Evolutionary conservation across 352 stramenopile genomes (phyloP).

Genomic region (Phytophthora hybrid): DNA sequence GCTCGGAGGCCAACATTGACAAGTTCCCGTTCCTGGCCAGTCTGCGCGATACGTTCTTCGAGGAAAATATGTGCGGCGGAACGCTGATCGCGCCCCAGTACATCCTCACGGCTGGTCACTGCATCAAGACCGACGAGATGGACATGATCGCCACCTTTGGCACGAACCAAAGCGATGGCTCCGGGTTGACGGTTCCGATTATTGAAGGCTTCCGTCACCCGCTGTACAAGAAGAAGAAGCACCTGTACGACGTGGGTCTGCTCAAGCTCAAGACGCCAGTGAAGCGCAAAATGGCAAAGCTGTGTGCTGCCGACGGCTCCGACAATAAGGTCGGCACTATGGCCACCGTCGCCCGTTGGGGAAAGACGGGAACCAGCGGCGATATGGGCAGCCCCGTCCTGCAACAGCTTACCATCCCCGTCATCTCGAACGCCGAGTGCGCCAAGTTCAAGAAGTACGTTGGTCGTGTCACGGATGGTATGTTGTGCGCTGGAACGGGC

Average conservation of each 20-base stretch:
- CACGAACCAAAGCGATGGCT: constrained; percentile 29
- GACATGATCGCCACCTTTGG: constrained; percentile 36
- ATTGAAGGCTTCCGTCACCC: constrained; percentile 37
- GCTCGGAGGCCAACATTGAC: constrained; percentile 25
- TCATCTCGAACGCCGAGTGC: constrained; percentile 69
- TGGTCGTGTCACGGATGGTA: constrained; percentile 61
- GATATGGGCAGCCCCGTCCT: constrained; percentile 38
- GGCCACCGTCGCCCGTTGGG: constrained; percentile 64
- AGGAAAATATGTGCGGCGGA: constrained; percentile 62
- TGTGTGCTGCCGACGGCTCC: constrained; percentile 52
- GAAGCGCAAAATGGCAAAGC: constrained; percentile 40
- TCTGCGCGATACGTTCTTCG: constrained; percentile 47
- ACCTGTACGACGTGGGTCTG: constrained; percentile 59
- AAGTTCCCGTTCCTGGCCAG: constrained; percentile 66
- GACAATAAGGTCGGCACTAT: constrained; percentile 57
- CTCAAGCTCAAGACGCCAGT: constrained; percentile 61
- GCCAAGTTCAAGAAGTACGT: constrained; percentile 55
- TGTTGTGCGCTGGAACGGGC: constrained; percentile 65
- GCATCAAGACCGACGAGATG: constrained; percentile 48
- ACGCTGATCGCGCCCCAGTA: constrained; percentile 66
- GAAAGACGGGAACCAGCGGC: constrained; percentile 49
- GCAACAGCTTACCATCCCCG: constrained; percentile 55
- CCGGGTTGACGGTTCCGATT: constrained; percentile 12
- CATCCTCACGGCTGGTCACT: constrained; percentile 79
- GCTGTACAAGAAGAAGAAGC: constrained; percentile 39